These are phyloP conservation scores for Diospyros lotus DNA, from an alignment of 148 eudicot genomes.

Conservation along the genomic window DNA sequence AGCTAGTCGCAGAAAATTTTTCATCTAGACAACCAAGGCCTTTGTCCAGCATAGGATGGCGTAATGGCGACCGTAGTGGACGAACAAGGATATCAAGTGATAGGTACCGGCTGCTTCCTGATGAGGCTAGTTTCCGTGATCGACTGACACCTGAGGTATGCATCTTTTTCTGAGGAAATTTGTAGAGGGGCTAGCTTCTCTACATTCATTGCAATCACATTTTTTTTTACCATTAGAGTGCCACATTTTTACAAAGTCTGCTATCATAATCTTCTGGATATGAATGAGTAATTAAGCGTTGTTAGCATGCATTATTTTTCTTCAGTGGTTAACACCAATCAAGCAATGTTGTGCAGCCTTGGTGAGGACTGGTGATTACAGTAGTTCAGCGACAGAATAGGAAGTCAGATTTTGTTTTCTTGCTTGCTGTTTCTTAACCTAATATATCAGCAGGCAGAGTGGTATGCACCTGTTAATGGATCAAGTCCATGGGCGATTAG, in stretches of 20 bases:
- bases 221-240: neutral
- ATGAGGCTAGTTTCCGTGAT: slow-evolving; percentile 37
- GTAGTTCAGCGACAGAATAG: neutral
- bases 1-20: slow-evolving; percentile 41
- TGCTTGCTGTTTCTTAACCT: neutral
- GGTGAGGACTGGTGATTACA: neutral
- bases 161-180: neutral
- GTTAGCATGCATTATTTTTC: neutral
- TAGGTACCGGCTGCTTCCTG: slow-evolving; percentile 49
- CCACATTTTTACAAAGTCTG: neutral
- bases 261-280: neutral
- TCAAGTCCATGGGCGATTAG: too few species aligned
- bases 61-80: slow-evolving; percentile 55
- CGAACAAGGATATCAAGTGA: slow-evolving; percentile 59
- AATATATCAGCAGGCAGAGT: neutral
- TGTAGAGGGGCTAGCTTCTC: neutral
- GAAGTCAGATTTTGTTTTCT: neutral
- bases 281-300: neutral
- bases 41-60: slow-evolving; percentile 48
- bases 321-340: neutral
- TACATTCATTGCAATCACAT: neutral
- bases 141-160: slow-evolving; percentile 58
- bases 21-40: slow-evolving; percentile 56
- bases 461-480: too few species aligned
- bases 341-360: neutral